Evolutionary conservation across 1,139 yeast genomes (phyloP).

Genomic region (Yamadazyma epiphylla): DNA sequence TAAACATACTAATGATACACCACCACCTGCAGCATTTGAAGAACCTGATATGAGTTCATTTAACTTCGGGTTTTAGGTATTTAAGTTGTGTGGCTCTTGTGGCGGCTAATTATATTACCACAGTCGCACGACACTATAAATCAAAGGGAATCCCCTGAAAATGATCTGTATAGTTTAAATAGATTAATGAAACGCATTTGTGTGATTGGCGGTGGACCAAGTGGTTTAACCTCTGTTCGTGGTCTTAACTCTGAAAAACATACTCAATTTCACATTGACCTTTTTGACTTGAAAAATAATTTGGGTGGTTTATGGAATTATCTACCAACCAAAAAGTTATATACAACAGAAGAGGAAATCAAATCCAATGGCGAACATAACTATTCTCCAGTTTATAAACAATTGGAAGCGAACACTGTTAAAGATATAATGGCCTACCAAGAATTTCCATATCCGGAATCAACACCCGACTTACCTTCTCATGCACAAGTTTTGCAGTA

Average conservation of each 20-base stretch:
- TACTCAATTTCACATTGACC: conserved; percentile 28
- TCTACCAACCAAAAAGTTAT: conserved; percentile 20
- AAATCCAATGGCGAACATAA: conserved; percentile 19
- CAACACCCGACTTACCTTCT: conserved; percentile 26
- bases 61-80: conserved; percentile 56
- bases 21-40: conserved; percentile 52
- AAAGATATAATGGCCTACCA: conserved; percentile 41
- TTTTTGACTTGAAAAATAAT: conserved; percentile 38
- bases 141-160: too few species aligned
- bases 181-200: conserved; percentile 20
- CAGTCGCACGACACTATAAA: too few species aligned
- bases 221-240: conserved; percentile 46
- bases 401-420: conserved; percentile 45
- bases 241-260: conserved; percentile 40
- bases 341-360: conserved; percentile 24
- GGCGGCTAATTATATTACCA: too few species aligned
- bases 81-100: too few species aligned
- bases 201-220: conserved; percentile 51
- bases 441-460: conserved; percentile 29
- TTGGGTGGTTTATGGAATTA: conserved; percentile 53
- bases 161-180: too few species aligned
- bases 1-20: conserved; percentile 15
- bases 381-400: conserved; percentile 44
- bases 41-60: conserved; percentile 85
- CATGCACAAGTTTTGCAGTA: conserved; percentile 35